Conservation (phyloP, 2,329 filamentous ascomycete species). For the Fusarium domesticum region DNA sequence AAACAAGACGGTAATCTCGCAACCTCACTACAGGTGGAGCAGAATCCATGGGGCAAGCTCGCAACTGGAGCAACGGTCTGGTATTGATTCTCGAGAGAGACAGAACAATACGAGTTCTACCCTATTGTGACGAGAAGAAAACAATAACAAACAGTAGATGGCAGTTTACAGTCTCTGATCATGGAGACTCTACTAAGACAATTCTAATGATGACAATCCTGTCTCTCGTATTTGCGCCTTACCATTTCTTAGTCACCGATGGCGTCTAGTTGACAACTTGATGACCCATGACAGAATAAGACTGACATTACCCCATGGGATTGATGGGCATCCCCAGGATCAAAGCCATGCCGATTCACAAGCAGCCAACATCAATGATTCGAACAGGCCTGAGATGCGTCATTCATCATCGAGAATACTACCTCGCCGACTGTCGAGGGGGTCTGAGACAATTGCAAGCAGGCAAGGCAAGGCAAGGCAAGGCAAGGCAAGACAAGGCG, state of each 20-base stretch:
- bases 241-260: conserved; percentile 2
- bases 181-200: neutral
- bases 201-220: conserved; percentile 5
- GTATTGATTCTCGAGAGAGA: no score
- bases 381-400: no score
- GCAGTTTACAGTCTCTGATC: neutral
- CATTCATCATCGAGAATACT: no score
- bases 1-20: conserved; percentile 32
- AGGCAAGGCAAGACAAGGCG: no score
- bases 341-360: conserved; percentile 2
- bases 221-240: conserved; percentile 1
- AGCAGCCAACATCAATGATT: no score
- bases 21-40: conserved; percentile 17
- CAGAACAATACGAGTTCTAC: no score
- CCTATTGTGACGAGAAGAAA: neutral
- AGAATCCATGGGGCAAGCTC: conserved; percentile 7
- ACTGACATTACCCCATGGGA: conserved; percentile 7
- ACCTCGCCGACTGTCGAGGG: no score
- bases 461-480: no score
- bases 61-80: conserved; percentile 2
- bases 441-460: no score
- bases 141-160: no score
- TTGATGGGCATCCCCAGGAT: neutral
- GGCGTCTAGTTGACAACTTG: conserved; percentile 16
- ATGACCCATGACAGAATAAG: conserved; percentile 1